Percentiles rank a stretch among this genome's conserved stretches.
Evolutionary conservation across 768 basidiomycete genomes (phyloP).

Genomic region (Kockovaella imperatae): DNA sequence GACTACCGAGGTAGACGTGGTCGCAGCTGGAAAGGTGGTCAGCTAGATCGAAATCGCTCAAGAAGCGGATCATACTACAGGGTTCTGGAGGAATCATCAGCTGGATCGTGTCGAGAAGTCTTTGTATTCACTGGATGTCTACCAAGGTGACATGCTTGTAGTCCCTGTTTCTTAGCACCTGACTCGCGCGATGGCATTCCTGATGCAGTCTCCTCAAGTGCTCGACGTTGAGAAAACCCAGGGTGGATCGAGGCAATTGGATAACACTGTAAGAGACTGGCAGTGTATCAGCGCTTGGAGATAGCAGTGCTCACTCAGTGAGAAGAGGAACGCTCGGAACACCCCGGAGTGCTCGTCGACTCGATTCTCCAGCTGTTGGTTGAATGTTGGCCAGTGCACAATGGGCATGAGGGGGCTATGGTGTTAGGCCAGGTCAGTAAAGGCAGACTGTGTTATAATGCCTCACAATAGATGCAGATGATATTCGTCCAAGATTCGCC

Average conservation of each 20-base stretch:
- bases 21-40: slow-evolving; percentile 10
- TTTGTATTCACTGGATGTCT: slow-evolving; percentile 11
- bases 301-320: slow-evolving; percentile 14
- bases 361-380: slow-evolving; percentile 21
- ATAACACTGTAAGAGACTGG: slow-evolving; percentile 26
- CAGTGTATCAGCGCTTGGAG: neutral
- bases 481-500: slow-evolving; percentile 17
- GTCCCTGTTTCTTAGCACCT: slow-evolving; percentile 9
- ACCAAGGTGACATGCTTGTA: slow-evolving; percentile 11
- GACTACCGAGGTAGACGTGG: slow-evolving; percentile 28
- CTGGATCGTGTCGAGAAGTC: neutral
- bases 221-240: slow-evolving; percentile 8
- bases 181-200: slow-evolving; percentile 11
- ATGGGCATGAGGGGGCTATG: slow-evolving; percentile 18
- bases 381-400: slow-evolving; percentile 30
- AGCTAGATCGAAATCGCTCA: neutral
- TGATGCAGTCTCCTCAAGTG: slow-evolving; percentile 22
- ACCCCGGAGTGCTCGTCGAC: slow-evolving; percentile 16
- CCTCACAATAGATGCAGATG: slow-evolving; percentile 27
- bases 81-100: slow-evolving; percentile 9
- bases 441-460: neutral
- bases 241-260: slow-evolving; percentile 23
- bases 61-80: slow-evolving; percentile 10
- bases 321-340: slow-evolving; percentile 23
- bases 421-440: no score